Evolutionary conservation across 129 eudicot species (phyloP), one percentile per base, ranked within the genome.

Genomic region (Kitagawia praeruptora): DNA sequence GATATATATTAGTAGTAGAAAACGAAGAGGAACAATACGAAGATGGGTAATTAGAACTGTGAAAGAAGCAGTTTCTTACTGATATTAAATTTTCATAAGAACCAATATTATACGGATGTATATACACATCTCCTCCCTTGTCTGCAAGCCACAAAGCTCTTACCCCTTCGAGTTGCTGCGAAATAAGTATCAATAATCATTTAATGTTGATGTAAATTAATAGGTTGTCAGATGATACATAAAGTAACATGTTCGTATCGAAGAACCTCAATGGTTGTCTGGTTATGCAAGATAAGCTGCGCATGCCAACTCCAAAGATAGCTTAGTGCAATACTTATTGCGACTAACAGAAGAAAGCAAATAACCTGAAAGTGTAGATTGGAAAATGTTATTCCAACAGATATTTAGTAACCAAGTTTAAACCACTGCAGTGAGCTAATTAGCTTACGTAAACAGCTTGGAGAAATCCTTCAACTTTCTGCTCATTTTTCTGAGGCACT

Each of bases 121-220:
- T 83, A 84, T 95, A 90, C 51, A 88, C 88, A 46, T 90, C 86
- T 69, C 97, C 93, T 84, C 96, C 98, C 83, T 89, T 93, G 82
- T 94, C 96, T 56, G 91, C 96, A 82, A 92, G 93, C 92, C 91
- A 87, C 97, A 87, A 88, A 45, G 97, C 98, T 86, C 98, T 95
- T 42, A 95, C 98, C 21, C 98, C 98, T 87, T 95, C 98, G 46
- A 89, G 87, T 79, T 95, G 87, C 98, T 94, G 85, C 56, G 80
- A 86, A 48, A 69, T 7, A 72, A 56, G 27, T 3, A 81, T 16
- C 9, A 63, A 28, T 58, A 75, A 83, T 56, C 12, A 42, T 39
- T 71, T 31, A 27, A 18, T 46, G 3, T 53, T 78, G 28, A 4
- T 74, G 15, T 34, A 76, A 31, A 78, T 10, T 8, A 37, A n/a